Percentiles rank a stretch among this genome's conserved stretches.
Evolutionary conservation across 148 eudicot species (phyloP).

Genomic region (Chenopodium album): DNA sequence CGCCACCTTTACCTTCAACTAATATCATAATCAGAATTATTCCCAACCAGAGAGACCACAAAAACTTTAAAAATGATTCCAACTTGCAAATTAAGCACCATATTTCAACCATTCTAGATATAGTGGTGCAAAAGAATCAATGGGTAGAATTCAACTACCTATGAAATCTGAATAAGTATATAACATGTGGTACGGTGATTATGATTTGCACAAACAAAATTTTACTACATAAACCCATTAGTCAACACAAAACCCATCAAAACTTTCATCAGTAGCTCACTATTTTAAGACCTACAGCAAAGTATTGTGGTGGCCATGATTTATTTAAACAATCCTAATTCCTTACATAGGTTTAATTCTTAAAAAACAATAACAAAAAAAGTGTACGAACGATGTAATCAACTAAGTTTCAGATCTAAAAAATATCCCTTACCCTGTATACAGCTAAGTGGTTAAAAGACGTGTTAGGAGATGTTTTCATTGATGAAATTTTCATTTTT

Average conservation of each 20-base stretch:
- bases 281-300: neutral
- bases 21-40: neutral
- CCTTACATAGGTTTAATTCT: too few species aligned
- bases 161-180: neutral
- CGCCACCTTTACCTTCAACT: neutral
- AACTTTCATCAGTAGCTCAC: neutral
- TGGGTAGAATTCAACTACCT: neutral
- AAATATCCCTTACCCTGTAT: too few species aligned
- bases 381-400: too few species aligned
- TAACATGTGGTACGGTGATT: neutral
- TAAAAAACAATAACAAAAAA: too few species aligned
- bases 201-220: neutral
- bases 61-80: neutral
- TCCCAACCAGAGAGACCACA: neutral
- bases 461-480: too few species aligned
- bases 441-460: too few species aligned
- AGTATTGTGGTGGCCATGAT: neutral
- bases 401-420: too few species aligned
- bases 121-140: neutral
- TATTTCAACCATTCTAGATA: neutral
- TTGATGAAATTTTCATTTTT: too few species aligned
- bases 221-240: neutral
- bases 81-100: neutral
- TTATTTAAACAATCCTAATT: too few species aligned
- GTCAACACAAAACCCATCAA: neutral